Evolutionary conservation across 192 early-diverging fungal genomes (phyloP).

Genomic region (Rhizophagus prolifer): DNA sequence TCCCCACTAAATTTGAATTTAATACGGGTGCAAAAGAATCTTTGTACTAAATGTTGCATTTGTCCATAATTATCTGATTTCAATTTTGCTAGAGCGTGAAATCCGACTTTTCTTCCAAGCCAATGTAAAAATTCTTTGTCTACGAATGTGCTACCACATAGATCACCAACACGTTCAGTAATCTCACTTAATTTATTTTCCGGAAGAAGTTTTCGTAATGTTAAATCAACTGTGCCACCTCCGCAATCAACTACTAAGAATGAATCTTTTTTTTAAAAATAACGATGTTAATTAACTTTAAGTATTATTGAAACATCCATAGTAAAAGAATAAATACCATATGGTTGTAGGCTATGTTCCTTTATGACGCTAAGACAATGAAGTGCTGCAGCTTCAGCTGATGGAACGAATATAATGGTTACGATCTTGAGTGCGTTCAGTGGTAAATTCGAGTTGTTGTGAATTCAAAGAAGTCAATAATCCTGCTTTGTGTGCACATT

Average conservation of each 20-base stretch:
- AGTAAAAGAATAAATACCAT: neutral
- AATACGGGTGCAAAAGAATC: slow-evolving; percentile 6
- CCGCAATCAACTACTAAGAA: slow-evolving; percentile 50
- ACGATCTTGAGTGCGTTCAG: neutral
- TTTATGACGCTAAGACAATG: neutral
- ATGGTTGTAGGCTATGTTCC: neutral
- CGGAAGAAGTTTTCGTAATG: slow-evolving; percentile 20
- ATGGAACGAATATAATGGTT: neutral
- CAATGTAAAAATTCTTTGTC: slow-evolving; percentile 21
- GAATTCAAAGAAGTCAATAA: slow-evolving; percentile 1
- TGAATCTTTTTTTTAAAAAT: neutral
- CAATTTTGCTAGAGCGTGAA: neutral
- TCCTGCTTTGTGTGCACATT: slow-evolving; percentile 6
- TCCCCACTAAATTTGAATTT: slow-evolving; percentile 18
- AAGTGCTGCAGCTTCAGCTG: slow-evolving; percentile 13
- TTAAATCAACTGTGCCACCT: slow-evolving; percentile 51
- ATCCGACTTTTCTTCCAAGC: slow-evolving; percentile 12
- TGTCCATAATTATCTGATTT: slow-evolving; percentile 4
- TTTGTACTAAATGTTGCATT: slow-evolving; percentile 17
- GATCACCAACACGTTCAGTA: slow-evolving; percentile 21
- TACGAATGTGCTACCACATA: slow-evolving; percentile 15
- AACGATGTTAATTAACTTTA: neutral
- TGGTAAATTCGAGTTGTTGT: slow-evolving; percentile 10
- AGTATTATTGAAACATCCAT: neutral
- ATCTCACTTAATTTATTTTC: slow-evolving; percentile 28